Evolutionary conservation across 108 stramenopile genomes (phyloP).

Genomic region (Thalassiosira profunda): DNA sequence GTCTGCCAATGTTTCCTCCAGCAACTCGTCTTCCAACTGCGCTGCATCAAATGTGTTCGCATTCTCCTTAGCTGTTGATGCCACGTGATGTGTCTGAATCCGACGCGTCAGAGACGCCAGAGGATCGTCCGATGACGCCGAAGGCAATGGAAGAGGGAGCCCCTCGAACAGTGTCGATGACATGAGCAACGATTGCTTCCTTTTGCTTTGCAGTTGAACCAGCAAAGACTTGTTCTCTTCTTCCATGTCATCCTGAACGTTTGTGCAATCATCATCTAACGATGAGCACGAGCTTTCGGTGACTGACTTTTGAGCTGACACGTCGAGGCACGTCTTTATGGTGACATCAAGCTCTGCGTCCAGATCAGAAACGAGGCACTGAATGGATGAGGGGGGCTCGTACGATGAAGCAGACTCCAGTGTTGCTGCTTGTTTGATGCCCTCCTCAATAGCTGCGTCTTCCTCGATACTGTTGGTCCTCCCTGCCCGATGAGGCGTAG

Average conservation of each 20-base stretch:
- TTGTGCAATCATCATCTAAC: not conserved
- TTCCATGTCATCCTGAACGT: not conserved
- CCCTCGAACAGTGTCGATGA: conserved; percentile 26
- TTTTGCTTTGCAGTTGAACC: not conserved
- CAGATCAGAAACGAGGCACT: conserved; percentile 21
- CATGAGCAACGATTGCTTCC: conserved; percentile 35
- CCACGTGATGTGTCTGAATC: conserved; percentile 25
- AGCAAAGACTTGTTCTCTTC: not conserved
- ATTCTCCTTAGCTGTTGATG: not conserved
- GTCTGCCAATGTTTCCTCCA: conserved; percentile 21
- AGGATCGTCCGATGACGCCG: conserved; percentile 11
- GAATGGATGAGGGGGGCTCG: conserved; percentile 25
- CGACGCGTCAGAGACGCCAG: conserved; percentile 35
- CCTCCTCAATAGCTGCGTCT: too few relatives aligned
- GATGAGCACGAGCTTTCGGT: not conserved
- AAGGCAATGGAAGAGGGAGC: conserved; percentile 34
- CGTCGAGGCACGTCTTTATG: conserved; percentile 20
- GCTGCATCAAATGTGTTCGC: not conserved
- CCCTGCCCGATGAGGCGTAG: too few relatives aligned
- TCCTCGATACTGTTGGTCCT: too few relatives aligned
- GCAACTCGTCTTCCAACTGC: conserved; percentile 15
- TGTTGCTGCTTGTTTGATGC: not conserved
- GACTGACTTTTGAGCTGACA: not conserved
- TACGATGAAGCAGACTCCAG: conserved; percentile 5
- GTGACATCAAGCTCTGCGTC: conserved; percentile 21